Percentiles rank a stretch among this genome's conserved stretches.
Conservation (phyloP, 257 asterid genomes). For the Solanum sitiens region DNA sequence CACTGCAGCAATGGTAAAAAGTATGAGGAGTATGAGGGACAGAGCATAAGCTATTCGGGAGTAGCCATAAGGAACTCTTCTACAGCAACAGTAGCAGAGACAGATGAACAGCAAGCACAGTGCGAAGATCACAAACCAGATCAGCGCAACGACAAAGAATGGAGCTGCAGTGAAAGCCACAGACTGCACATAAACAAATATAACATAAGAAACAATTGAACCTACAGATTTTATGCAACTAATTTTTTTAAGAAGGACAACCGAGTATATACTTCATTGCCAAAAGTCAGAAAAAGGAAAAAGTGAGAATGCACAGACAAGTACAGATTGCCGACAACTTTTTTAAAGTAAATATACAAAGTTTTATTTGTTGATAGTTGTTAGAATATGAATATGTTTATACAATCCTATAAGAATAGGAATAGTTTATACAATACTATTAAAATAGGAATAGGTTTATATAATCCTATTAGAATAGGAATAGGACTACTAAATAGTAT, state of each 20-base stretch:
- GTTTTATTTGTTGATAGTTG: background rate
- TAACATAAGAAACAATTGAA: background rate
- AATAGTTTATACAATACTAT: too few species aligned
- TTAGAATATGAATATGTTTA: too few species aligned
- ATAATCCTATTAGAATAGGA: too few species aligned
- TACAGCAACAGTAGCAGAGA: conserved; percentile 47
- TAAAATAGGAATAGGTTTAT: too few species aligned
- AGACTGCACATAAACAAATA: conserved; percentile 41
- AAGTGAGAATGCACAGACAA: background rate
- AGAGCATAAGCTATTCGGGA: conserved; percentile 56
- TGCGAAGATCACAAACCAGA: conserved; percentile 60
- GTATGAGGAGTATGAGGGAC: conserved; percentile 58
- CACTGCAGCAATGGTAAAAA: conserved; percentile 50
- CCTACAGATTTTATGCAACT: background rate
- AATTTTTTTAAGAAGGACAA: background rate
- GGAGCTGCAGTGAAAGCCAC: conserved; percentile 65
- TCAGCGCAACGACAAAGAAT: conserved; percentile 39
- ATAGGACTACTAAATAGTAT: too few species aligned
- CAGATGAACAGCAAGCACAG: conserved; percentile 35
- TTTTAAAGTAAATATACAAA: background rate
- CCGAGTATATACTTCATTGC: background rate
- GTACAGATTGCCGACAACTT: background rate
- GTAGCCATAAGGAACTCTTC: conserved; percentile 45
- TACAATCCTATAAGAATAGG: too few species aligned
- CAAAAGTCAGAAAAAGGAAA: background rate